A percentile compares a stretch with the other conserved stretches of the same genome.
Conservation (phyloP, 768 basidiomycete genomes). For the Boletus tylopilopsis region DNA sequence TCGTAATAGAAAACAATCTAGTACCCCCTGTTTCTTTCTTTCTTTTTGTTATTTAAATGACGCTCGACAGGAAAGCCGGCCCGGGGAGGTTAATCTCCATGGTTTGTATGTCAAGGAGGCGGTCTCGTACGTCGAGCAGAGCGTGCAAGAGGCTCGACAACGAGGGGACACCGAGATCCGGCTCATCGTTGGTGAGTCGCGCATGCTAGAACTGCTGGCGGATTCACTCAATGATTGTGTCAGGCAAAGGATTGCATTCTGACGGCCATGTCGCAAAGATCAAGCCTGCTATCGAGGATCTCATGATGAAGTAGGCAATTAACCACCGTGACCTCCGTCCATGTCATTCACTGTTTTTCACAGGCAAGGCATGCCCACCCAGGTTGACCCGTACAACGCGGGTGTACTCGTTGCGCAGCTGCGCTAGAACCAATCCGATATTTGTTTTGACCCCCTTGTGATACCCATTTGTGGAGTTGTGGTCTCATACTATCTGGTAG, state of each 20-base stretch:
- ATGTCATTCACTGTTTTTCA: neutral
- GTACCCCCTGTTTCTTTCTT: conserved; percentile 27
- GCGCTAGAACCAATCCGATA: conserved; percentile 11
- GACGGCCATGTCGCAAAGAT: conserved; percentile 74
- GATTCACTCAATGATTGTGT: neutral
- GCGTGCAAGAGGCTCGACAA: conserved; percentile 62
- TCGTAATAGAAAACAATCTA: conserved; percentile 66
- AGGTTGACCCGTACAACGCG: conserved; percentile 73
- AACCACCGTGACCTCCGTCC: neutral
- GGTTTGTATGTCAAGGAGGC: conserved; percentile 95
- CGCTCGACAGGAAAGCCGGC: conserved; percentile 51
- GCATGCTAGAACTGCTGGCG: neutral
- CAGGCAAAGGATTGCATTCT: conserved; percentile 88
- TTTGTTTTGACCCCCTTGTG: too few species aligned
- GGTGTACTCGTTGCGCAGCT: conserved; percentile 79
- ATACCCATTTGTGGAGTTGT: too few species aligned
- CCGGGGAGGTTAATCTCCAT: conserved; percentile 83
- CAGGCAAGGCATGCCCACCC: conserved; percentile 70
- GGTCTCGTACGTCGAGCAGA: conserved; percentile 64
- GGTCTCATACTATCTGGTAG: too few species aligned
- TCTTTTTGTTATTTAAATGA: neutral
- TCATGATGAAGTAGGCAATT: conserved; percentile 69
- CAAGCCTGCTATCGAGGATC: conserved; percentile 85
- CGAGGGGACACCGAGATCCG: conserved; percentile 62
- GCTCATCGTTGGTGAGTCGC: conserved; percentile 76